Conservation (phyloP, 73 alveolate species). For the Paramecium caudatum region DNA sequence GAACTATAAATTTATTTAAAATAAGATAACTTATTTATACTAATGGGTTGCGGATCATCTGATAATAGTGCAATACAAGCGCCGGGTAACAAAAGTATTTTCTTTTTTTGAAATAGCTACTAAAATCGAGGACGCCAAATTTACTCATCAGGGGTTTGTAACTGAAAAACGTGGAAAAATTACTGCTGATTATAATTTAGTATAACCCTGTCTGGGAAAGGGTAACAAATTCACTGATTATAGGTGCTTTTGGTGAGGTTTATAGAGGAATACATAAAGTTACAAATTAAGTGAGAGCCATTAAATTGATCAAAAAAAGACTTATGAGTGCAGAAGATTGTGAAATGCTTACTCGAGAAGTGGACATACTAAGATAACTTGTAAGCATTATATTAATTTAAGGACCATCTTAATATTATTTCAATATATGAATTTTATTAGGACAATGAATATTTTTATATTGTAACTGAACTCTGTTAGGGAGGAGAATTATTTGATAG, state of each 20-base stretch:
- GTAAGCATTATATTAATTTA: slow-evolving; percentile 12
- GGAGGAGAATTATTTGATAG: slow-evolving; percentile 83
- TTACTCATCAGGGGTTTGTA: slow-evolving; percentile 26
- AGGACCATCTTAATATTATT: slow-evolving; percentile 82
- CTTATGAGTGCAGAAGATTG: slow-evolving; percentile 67
- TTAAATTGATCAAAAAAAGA: slow-evolving; percentile 63
- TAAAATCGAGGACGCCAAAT: slow-evolving; percentile 39
- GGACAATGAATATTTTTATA: slow-evolving; percentile 70
- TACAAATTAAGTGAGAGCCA: slow-evolving; percentile 65
- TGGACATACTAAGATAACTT: slow-evolving; percentile 68
- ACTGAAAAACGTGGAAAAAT: slow-evolving; percentile 40
- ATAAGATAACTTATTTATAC: slow-evolving; percentile 18
- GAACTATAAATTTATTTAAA: no score
- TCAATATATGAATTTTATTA: slow-evolving; percentile 80
- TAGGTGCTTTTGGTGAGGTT: slow-evolving; percentile 78
- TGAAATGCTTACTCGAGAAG: slow-evolving; percentile 54
- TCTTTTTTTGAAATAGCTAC: background rate
- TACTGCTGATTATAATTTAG: slow-evolving; percentile 5
- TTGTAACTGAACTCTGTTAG: slow-evolving; percentile 79
- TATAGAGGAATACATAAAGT: slow-evolving; percentile 68
- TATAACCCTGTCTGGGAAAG: slow-evolving; percentile 59
- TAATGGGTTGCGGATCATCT: slow-evolving; percentile 55
- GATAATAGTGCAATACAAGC: background rate
- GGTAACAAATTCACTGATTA: background rate
- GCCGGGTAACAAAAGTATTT: slow-evolving; percentile 12